Base-by-base conservation (phyloP, 164 flowering plant genomes). In the Kalanchoe fedtschenkoi region DNA sequence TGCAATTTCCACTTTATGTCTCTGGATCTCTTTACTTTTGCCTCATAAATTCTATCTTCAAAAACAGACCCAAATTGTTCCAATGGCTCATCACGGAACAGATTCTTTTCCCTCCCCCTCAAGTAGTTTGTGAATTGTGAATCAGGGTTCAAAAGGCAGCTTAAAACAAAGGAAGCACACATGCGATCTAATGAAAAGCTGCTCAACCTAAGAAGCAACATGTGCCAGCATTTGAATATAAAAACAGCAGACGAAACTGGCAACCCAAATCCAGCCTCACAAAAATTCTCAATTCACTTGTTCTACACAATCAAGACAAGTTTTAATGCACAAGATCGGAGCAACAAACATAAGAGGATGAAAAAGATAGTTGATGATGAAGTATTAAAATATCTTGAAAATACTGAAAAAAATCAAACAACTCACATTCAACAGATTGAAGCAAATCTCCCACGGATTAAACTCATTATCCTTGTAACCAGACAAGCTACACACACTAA, bases 361-460 rank as follows among this genome's bases (percentile, higher is more conserved):
- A 51, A 24, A 17, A 39, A 39, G 15, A 39, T 2, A 39, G 9
- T 17, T 10, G 13, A 9, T 10, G 13, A 9, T 4, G 2, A 39
- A 39, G 13, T 17, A 39, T 39, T 9, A 39, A 39, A 39, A 39
- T 17, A 39, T 4, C n/a, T n/a, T n/a, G n/a, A n/a, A n/a, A n/a
- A n/a, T n/a, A n/a, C n/a, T n/a, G 64, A 41, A 19, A 24, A 17
- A 17, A 66, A 10, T 60, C 30, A 39, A 0, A 1, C 61, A 38
- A 79, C 95, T 83, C 70, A 91, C 97, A 76, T 86, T 78, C 65
- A 87, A 73, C 41, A 91, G 77, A 13, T 85, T 70, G 66, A 87
- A 86, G 3, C 70, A 72, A 67, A 95, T 81, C 80, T 88, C 99
- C 97, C 99, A 91, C 0, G 99, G 99, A 70, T 71, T 83, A 63